Evolutionary conservation across 116 monocot species (phyloP), one percentile per base, ranked within the genome.

Genomic region (Phalaenopsis hybrid): DNA sequence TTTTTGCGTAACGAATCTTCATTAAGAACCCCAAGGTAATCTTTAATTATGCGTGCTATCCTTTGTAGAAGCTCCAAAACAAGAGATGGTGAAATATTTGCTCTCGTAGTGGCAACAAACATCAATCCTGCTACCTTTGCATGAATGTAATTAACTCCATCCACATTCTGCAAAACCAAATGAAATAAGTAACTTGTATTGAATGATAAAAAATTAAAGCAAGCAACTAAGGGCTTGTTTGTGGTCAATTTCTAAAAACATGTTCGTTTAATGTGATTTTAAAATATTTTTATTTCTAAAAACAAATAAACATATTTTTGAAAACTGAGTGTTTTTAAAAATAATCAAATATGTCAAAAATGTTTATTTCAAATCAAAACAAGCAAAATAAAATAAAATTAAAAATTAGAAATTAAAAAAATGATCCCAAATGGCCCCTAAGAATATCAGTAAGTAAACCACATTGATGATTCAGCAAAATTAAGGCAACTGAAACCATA

Each of bases 1-100:
- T 97, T 97, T 84, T 97, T 97, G 74, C 97, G 91, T 46, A 97
- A 81, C 15, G 97, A 97, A 78, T 97, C 97, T 86, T 97, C 97
- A 86, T 97, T 97, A 75, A 97, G 97, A 82, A 97, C 89, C 37
- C 97, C 97, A 84, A 97, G 93, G 78, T 97, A 97, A 83, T 97
- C 97, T 87, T 97, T 97, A 50, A 82, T 94, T 69, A 97, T 87
- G 51, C 97, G 93, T 78, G 94, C 92, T 90, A 97, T 94, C 79
- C 97, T 91, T 88, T 97, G 97, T 72, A 97, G 82, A 57, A 97
- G 93, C 86, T 97, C 97, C 80, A 97, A 82, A 78, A 97, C 88
- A 86, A 97, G 89, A 58, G 97, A 97, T 28, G 97, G 97, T 34
- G 97, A 90, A 77, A 93, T 80, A 84, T 97, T 94, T 68, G 90